These are phyloP conservation scores for Hyaloscypha hepaticicola DNA, from an alignment of 495 filamentous ascomycete species.

Conservation along the genomic window DNA sequence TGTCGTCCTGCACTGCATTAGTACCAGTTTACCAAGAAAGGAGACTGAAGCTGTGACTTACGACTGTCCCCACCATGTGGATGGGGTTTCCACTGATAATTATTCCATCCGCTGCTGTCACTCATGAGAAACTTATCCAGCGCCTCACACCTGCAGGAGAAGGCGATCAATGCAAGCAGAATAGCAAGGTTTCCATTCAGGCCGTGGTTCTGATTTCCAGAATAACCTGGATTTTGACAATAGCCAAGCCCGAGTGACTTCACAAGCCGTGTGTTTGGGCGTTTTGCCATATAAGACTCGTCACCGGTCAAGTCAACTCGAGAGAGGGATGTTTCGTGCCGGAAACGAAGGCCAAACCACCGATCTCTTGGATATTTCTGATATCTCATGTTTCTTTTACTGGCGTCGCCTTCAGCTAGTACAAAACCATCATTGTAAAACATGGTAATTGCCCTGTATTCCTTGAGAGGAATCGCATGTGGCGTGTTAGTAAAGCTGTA, in stretches of 20 bases:
- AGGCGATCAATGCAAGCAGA: slow-evolving; percentile 26
- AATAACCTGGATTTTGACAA: background rate
- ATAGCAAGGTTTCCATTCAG: slow-evolving; percentile 23
- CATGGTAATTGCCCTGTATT: slow-evolving; percentile 15
- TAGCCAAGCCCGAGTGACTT: background rate
- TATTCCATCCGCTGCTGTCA: slow-evolving; percentile 1
- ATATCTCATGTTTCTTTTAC: slow-evolving; percentile 15
- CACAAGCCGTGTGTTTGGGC: slow-evolving; percentile 13
- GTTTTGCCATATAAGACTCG: slow-evolving; percentile 3
- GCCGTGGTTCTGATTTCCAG: background rate
- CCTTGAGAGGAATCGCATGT: background rate
- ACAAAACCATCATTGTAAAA: slow-evolving; percentile 27
- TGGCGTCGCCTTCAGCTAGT: slow-evolving; percentile 18
- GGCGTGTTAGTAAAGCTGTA: too few species aligned
- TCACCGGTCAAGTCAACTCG: slow-evolving; percentile 20
- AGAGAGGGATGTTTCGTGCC: slow-evolving; percentile 15
- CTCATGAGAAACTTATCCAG: slow-evolving; percentile 14
- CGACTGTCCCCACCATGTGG: too few species aligned
- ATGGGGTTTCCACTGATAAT: too few species aligned
- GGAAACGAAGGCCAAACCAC: slow-evolving; percentile 26
- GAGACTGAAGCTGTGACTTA: too few species aligned
- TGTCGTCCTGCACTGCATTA: background rate
- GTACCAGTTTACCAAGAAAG: too few species aligned
- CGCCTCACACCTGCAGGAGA: slow-evolving; percentile 15
- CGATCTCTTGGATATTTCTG: background rate